Conservation (phyloP, 768 basidiomycete species). For the Pleurotus salmoneostramineus region DNA sequence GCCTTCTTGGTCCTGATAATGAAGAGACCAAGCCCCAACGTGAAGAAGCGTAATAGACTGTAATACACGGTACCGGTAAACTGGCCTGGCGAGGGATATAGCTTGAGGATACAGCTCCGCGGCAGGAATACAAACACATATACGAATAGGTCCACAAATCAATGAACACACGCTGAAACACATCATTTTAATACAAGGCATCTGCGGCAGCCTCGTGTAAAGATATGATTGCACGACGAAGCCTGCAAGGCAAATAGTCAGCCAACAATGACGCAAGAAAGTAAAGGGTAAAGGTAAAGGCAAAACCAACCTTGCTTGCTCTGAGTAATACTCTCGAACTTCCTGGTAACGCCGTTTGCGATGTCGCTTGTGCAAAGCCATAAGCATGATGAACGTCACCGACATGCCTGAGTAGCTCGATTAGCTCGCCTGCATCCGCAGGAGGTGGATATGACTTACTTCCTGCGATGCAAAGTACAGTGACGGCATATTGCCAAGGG, state of each 20-base stretch:
- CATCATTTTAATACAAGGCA: not conserved
- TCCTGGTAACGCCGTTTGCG: slow-evolving; percentile 33
- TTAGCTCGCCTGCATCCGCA: not conserved
- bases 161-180: too few relatives aligned
- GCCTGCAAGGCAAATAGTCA: slow-evolving; percentile 14
- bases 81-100: too few relatives aligned
- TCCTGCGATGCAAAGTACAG: slow-evolving; percentile 28
- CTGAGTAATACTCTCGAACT: slow-evolving; percentile 43
- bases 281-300: too few relatives aligned
- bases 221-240: slow-evolving; percentile 30
- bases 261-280: not conserved
- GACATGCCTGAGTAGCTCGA: slow-evolving; percentile 27
- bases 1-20: too few relatives aligned
- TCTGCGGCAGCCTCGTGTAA: slow-evolving; percentile 28
- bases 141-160: too few relatives aligned
- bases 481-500: slow-evolving; percentile 41
- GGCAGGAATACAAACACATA: too few relatives aligned
- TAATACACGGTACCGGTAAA: too few relatives aligned
- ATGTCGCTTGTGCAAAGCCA: slow-evolving; percentile 36
- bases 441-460: slow-evolving; percentile 23
- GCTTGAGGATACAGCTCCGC: too few relatives aligned
- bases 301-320: slow-evolving; percentile 36
- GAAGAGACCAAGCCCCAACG: too few relatives aligned
- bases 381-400: slow-evolving; percentile 30
- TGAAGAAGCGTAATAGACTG: too few relatives aligned